A percentile compares a stretch with the other conserved stretches of the same genome.
Evolutionary conservation across 2,329 filamentous ascomycete species (phyloP).

Genomic region (Talaromyces sp.): DNA sequence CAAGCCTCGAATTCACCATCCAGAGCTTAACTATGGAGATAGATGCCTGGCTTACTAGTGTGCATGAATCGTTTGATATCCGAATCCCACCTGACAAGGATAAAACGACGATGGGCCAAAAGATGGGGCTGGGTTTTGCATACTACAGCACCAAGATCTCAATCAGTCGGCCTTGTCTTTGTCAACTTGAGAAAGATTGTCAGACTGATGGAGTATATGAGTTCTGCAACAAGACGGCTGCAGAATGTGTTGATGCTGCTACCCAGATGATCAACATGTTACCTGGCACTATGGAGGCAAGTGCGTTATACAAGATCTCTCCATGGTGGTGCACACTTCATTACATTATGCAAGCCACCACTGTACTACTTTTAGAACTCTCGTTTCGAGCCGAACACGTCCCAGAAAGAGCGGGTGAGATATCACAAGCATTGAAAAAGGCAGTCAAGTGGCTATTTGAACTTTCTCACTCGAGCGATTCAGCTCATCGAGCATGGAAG

Average conservation of each 20-base stretch:
- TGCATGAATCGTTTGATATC: conserved; percentile 38
- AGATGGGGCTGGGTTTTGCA: conserved; percentile 37
- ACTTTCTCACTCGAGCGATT: conserved; percentile 27
- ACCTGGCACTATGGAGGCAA: conserved; percentile 35
- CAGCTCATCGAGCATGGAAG: conserved; percentile 31
- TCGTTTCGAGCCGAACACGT: conserved; percentile 40
- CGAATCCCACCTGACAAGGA: conserved; percentile 28
- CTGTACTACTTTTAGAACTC: conserved; percentile 41
- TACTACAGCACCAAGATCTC: conserved; percentile 42
- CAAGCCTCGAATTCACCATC: conserved; percentile 36
- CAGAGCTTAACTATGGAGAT: conserved; percentile 34
- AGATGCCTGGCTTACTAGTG: conserved; percentile 37
- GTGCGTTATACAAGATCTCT: conserved; percentile 32
- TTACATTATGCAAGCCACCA: conserved; percentile 42
- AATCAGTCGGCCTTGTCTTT: conserved; percentile 42
- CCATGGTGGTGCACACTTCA: conserved; percentile 45
- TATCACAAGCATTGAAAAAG: conserved; percentile 33
- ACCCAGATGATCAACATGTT: conserved; percentile 38
- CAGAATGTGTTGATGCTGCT: conserved; percentile 40
- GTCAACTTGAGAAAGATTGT: conserved; percentile 31
- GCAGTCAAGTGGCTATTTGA: conserved; percentile 31
- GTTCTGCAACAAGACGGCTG: conserved; percentile 36
- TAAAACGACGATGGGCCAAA: conserved; percentile 29
- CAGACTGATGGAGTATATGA: conserved; percentile 31
- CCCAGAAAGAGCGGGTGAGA: conserved; percentile 35